These are phyloP conservation scores for Brachypodium distachyon DNA, from an alignment of 202 grass and related monocot genomes.

Conservation along the genomic window DNA sequence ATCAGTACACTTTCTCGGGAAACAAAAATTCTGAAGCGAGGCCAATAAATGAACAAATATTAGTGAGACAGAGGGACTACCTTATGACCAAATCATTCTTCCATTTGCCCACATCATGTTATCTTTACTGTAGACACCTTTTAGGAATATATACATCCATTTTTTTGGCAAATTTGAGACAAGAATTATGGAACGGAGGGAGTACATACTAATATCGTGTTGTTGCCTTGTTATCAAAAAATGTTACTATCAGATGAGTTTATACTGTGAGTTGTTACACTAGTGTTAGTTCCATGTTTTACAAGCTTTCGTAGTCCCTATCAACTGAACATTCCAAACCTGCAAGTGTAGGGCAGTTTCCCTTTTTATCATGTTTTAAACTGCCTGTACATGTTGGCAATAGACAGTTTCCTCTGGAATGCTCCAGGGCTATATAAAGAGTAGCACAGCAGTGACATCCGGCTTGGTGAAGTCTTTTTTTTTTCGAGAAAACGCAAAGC, in stretches of 20 bases:
- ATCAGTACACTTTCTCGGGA: background rate
- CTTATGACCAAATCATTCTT: background rate
- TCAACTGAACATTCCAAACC: background rate
- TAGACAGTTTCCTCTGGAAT: background rate
- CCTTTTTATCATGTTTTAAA: background rate
- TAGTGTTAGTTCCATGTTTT: background rate
- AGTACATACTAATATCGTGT: background rate
- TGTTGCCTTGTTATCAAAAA: background rate
- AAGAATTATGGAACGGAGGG: too few species aligned
- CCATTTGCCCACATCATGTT: background rate
- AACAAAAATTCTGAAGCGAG: background rate
- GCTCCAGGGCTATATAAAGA: background rate
- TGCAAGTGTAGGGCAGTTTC: background rate
- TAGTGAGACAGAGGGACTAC: background rate
- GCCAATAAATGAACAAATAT: background rate
- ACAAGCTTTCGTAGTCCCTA: background rate
- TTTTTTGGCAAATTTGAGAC: too few species aligned
- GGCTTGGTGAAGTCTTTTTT: background rate
- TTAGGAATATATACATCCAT: too few species aligned
- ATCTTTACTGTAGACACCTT: background rate
- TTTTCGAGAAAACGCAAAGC: too few species aligned
- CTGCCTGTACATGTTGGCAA: background rate
- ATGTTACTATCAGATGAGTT: background rate
- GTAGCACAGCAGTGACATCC: background rate
- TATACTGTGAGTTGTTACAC: background rate